These are phyloP conservation scores for Xylaria sp. DNA, from an alignment of 2,329 filamentous ascomycete genomes.

Conservation along the genomic window DNA sequence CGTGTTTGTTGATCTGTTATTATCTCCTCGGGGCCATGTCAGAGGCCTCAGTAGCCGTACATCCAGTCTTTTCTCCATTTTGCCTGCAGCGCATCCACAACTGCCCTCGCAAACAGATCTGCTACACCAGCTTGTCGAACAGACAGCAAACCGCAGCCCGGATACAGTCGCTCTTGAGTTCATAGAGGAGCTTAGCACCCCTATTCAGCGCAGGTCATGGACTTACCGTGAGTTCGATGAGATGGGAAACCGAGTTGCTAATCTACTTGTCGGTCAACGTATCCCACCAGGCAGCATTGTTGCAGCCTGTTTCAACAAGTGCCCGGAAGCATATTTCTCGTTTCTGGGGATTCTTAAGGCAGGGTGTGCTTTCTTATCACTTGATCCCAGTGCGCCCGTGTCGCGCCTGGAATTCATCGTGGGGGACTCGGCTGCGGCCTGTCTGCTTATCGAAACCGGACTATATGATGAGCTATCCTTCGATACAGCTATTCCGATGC, in stretches of 20 bases:
- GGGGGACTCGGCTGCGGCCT: conserved; percentile 67
- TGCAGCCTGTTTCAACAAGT: conserved; percentile 82
- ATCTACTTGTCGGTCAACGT: conserved; percentile 57
- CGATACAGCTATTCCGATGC: conserved; percentile 35
- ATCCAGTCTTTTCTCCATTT: conserved; percentile 62
- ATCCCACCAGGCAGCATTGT: conserved; percentile 63
- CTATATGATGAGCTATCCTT: conserved; percentile 37
- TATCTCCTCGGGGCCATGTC: conserved; percentile 46
- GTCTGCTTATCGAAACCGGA: conserved; percentile 59
- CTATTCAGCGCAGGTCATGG: conserved; percentile 61
- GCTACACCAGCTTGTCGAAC: conserved; percentile 79
- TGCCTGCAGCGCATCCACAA: conserved; percentile 59
- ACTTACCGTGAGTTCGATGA: conserved; percentile 73
- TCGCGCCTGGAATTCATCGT: conserved; percentile 79
- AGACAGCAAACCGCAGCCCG: conserved; percentile 58
- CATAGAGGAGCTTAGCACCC: conserved; percentile 56
- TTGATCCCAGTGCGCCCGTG: conserved; percentile 74
- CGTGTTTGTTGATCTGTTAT: conserved; percentile 62
- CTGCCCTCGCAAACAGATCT: conserved; percentile 62
- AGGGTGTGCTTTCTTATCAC: conserved; percentile 78
- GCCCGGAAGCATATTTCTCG: conserved; percentile 78
- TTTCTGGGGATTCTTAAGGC: conserved; percentile 83
- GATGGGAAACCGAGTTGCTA: conserved; percentile 72
- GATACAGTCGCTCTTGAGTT: conserved; percentile 75
- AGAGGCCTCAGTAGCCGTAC: conserved; percentile 40